Base-by-base conservation (phyloP, 257 asterid genomes). In the Penstemon eatonii region DNA sequence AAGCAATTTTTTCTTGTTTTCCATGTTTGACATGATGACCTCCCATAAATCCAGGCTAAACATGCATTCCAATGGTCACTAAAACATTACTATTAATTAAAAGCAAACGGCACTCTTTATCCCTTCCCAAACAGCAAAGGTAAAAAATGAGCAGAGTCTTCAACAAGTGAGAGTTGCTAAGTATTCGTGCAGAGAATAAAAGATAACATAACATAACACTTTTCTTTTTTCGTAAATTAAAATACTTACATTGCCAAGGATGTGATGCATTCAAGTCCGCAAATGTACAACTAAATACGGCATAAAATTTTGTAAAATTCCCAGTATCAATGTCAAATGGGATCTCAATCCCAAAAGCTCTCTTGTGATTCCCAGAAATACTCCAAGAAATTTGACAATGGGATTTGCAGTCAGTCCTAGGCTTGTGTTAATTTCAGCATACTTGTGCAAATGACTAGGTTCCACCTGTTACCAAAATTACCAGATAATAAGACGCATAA, bases 311-410 rank as follows among this genome's bases (percentile, higher is more conserved):
- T 71, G 86, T 82, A 62, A 94, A 91, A 49, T 80, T 82, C 51
- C 96, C 92, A 0, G 96, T 79, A 57, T 96, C 90, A 0, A 96
- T 94, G 86, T 94, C 93, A 44, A 94, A 94, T 19, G 97, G 85
- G 70, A 94, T 63, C 74, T 94, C 96, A 51, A 96, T 81, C 56
- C 99, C 99, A 51, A 91, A 68, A 68, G 88, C 78, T 49, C 87
- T 64, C 9, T 58, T 76, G 43, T 78, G 80, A 65, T 77, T 86
- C 40, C 99, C 99, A 79, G 88, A 89, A 67, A 25, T 25, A 94
- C 93, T 49, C 97, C 99, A 72, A 96, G 84, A 75, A 94, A 94
- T 84, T 89, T 87, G 81, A 89, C 87, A 25, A 87, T 73, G 63
- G 99, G 99, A 68, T 83, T 85, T 42, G 97, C 96, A 45, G 95